These are phyloP conservation scores for Teunomyces aglyptinius DNA, from an alignment of 805 yeast species.

Conservation along the genomic window DNA sequence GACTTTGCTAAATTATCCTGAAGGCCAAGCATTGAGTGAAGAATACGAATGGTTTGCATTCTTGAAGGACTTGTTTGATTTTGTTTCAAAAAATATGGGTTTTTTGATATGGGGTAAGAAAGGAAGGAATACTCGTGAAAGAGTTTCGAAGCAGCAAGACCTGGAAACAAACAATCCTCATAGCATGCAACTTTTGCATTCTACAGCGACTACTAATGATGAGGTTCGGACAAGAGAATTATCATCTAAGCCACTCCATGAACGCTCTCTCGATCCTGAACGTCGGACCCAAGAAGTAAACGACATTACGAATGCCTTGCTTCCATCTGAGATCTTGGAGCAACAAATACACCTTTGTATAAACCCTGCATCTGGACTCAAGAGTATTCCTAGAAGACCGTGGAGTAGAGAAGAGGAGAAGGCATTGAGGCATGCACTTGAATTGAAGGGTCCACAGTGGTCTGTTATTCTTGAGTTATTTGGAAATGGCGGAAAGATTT, in stretches of 20 bases:
- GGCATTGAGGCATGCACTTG: slow-evolving; percentile 77
- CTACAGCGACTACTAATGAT: background rate
- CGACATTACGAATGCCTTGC: slow-evolving; percentile 30
- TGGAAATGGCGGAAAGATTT: slow-evolving; percentile 89
- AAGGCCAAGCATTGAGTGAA: slow-evolving; percentile 55
- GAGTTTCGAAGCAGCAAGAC: background rate
- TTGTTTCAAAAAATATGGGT: slow-evolving; percentile 72
- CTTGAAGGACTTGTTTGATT: slow-evolving; percentile 74
- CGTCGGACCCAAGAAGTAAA: slow-evolving; percentile 18
- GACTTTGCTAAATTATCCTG: slow-evolving; percentile 47
- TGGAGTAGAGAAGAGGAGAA: slow-evolving; percentile 92
- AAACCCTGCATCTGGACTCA: slow-evolving; percentile 23
- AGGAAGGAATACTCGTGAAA: slow-evolving; percentile 21
- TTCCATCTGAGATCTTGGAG: slow-evolving; percentile 45
- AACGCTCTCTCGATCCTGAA: slow-evolving; percentile 1
- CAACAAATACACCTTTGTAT: slow-evolving; percentile 41
- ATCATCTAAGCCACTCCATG: background rate
- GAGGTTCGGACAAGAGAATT: background rate
- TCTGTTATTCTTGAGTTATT: slow-evolving; percentile 82
- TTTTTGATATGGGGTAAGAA: slow-evolving; percentile 68
- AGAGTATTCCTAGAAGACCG: slow-evolving; percentile 49
- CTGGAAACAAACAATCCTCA: slow-evolving; percentile 16
- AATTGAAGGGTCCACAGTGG: slow-evolving; percentile 91
- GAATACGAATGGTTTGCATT: slow-evolving; percentile 86
- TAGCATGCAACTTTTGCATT: slow-evolving; percentile 18